Conservation (phyloP, 768 basidiomycete species). For the Inosperma sp. region DNA sequence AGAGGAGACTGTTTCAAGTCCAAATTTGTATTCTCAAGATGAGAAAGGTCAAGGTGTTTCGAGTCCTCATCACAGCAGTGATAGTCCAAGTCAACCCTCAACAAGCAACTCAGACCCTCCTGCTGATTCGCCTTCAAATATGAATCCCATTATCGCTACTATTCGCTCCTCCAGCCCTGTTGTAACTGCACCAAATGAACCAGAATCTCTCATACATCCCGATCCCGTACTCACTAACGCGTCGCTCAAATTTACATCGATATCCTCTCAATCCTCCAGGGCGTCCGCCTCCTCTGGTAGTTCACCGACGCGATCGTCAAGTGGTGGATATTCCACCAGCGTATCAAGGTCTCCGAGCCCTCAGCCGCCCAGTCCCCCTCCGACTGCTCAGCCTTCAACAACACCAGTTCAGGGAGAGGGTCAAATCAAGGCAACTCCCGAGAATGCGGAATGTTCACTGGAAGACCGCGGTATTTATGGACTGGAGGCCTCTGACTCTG, state of each 20-base stretch:
- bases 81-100: too few relatives aligned
- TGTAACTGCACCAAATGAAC: slow-evolving; percentile 21
- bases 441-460: too few relatives aligned
- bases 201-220: slow-evolving; percentile 23
- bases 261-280: slow-evolving; percentile 25
- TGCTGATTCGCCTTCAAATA: too few relatives aligned
- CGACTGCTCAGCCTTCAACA: slow-evolving; percentile 27
- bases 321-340: slow-evolving; percentile 44
- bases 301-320: slow-evolving; percentile 53
- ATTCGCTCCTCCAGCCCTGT: neutral
- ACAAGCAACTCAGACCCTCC: too few relatives aligned
- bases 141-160: neutral
- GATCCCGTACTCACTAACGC: neutral
- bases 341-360: slow-evolving; percentile 48
- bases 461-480: too few relatives aligned
- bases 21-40: too few relatives aligned
- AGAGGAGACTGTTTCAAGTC: too few relatives aligned
- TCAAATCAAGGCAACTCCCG: too few relatives aligned
- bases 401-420: too few relatives aligned
- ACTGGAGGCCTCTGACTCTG: slow-evolving; percentile 1
- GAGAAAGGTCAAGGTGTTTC: too few relatives aligned
- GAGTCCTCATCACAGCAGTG: too few relatives aligned
- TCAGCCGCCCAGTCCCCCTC: slow-evolving; percentile 29
- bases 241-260: slow-evolving; percentile 16
- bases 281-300: slow-evolving; percentile 41